These are phyloP conservation scores for Suillus ampliporus DNA, from an alignment of 768 basidiomycete genomes.

Conservation along the genomic window DNA sequence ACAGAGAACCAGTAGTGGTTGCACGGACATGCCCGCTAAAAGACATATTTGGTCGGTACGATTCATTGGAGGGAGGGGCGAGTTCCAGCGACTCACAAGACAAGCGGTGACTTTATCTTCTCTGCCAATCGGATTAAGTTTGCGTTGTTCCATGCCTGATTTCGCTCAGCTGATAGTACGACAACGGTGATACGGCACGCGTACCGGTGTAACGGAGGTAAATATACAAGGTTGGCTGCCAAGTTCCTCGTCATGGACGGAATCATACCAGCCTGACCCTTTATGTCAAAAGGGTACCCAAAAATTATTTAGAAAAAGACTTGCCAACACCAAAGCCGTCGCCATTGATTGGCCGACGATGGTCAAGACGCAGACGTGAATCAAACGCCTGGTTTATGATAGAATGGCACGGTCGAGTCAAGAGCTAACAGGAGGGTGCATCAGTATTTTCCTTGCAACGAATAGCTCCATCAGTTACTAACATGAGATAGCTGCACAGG, in stretches of 20 bases:
- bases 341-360: constrained; percentile 86
- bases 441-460: constrained; percentile 2
- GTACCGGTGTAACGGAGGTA: constrained; percentile 90
- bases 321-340: constrained; percentile 96
- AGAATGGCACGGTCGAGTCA: constrained; percentile 92
- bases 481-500: constrained; percentile 93
- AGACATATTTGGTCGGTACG: constrained; percentile 10
- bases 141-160: constrained; percentile 94
- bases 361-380: constrained; percentile 84
- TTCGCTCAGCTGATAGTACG: constrained; percentile 16
- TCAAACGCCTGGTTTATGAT: constrained; percentile 99
- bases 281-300: constrained; percentile 5
- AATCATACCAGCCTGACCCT: constrained; percentile 89
- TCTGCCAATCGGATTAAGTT: constrained; percentile 94
- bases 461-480: constrained; percentile 23
- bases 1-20: constrained; percentile 90
- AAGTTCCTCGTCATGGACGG: constrained; percentile 79
- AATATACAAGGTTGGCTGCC: constrained; percentile 93
- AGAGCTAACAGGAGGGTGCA: constrained; percentile 52
- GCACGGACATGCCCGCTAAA: constrained; percentile 89
- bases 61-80: neutral
- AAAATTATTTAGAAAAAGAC: constrained; percentile 30
- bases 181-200: constrained; percentile 21
- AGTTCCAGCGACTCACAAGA: constrained; percentile 67
- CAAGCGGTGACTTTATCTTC: constrained; percentile 94